These are phyloP conservation scores for Cystobasidium pallidum DNA, from an alignment of 1,284 basidiomycete species.

Conservation along the genomic window DNA sequence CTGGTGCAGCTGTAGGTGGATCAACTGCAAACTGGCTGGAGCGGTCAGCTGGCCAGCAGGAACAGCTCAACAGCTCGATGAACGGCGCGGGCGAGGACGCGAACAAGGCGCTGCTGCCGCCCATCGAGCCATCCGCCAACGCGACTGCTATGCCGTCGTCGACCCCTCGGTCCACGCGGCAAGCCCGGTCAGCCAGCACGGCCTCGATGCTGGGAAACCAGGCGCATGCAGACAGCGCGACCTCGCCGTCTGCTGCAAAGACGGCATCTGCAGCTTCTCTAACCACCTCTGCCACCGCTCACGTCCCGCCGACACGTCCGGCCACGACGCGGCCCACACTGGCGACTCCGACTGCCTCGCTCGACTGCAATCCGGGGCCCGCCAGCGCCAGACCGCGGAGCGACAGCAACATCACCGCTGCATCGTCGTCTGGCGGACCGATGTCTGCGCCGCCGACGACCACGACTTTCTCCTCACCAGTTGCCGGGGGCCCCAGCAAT, in stretches of 20 bases:
- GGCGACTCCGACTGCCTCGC: not conserved
- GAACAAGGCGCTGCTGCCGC: not conserved
- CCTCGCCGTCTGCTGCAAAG: not conserved
- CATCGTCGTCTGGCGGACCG: not conserved
- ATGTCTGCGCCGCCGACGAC: conserved; percentile 25
- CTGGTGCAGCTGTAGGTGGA: not conserved
- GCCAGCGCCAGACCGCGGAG: conserved; percentile 2
- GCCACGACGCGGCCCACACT: conserved; percentile 18
- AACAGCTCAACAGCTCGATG: not conserved
- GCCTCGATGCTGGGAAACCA: not conserved
- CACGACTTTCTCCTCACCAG: conserved; percentile 20
- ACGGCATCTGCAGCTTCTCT: not conserved
- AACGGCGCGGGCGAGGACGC: not conserved
- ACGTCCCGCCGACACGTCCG: conserved; percentile 3
- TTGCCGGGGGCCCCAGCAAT: not conserved
- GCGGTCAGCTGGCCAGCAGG: conserved; percentile 13
- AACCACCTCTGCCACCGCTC: not conserved
- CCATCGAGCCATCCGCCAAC: not conserved
- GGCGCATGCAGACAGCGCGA: not conserved
- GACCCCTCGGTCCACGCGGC: not conserved
- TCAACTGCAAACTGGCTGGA: conserved; percentile 8
- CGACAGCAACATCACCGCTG: not conserved
- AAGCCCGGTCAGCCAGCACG: conserved; percentile 12
- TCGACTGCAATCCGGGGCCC: conserved; percentile 2
- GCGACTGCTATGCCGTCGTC: not conserved